phyloP scores from a whole-genome alignment of 2,329 filamentous ascomycete species.

The Ceratocystis colombiana region DNA sequence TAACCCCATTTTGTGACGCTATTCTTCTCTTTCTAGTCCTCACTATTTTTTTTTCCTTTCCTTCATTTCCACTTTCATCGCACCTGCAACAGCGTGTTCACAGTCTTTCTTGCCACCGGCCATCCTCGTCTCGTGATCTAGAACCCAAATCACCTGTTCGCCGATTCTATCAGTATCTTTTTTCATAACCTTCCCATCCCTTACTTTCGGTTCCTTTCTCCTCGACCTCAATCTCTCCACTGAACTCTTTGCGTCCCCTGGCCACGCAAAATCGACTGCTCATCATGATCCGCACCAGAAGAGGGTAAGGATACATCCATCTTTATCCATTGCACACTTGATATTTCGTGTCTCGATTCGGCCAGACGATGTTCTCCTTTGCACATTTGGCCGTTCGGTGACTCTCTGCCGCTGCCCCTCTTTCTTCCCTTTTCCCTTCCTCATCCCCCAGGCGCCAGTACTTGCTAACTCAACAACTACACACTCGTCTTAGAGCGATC shows the following conservation, averaged over 20 bases:
- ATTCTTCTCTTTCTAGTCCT: background rate
- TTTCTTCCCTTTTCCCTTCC: background rate
- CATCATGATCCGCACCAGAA: constrained; percentile 24
- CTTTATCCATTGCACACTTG: background rate
- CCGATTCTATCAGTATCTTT: background rate
- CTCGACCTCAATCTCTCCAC: background rate
- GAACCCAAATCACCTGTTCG: too few relatives aligned
- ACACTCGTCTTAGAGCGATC: constrained; percentile 10
- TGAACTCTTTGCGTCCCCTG: background rate
- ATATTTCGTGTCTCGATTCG: background rate
- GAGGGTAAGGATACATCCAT: constrained; percentile 16
- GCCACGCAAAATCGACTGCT: background rate
- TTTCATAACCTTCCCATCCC: background rate
- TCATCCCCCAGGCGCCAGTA: background rate
- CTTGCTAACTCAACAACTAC: background rate
- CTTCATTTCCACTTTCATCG: background rate
- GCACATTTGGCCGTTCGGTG: background rate
- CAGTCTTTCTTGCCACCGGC: too few relatives aligned
- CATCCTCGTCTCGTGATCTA: too few relatives aligned
- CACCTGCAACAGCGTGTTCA: too few relatives aligned
- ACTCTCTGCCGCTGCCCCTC: background rate
- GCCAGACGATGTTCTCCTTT: background rate
- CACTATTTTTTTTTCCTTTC: constrained; percentile 2
- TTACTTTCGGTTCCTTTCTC: background rate
- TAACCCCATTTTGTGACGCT: too few relatives aligned